These are phyloP conservation scores for Xylaria acuta DNA, from an alignment of 495 filamentous ascomycete species.

Conservation along the genomic window DNA sequence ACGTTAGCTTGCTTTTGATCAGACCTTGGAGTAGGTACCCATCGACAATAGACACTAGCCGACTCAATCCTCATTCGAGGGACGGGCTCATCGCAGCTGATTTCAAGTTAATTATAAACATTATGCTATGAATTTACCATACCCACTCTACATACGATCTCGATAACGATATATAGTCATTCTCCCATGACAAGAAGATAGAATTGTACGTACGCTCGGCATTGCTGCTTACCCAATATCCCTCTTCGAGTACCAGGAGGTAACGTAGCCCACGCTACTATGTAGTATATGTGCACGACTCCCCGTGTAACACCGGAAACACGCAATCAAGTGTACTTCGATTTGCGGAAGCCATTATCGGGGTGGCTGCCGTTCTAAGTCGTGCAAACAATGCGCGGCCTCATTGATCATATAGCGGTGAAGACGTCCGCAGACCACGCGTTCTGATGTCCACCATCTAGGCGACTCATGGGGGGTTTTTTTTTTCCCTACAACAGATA, in stretches of 20 bases:
- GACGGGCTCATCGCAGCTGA: not conserved
- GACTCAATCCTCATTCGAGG: not conserved
- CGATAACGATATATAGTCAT: not conserved
- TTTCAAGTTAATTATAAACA: not conserved
- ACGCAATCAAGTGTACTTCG: slow-evolving; percentile 17
- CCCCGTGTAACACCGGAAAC: slow-evolving; percentile 26
- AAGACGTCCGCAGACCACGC: not conserved
- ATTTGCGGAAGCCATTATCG: not conserved
- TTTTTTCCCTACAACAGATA: not conserved
- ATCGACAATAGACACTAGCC: not conserved
- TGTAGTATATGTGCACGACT: slow-evolving; percentile 14
- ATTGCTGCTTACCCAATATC: not conserved
- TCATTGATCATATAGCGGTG: slow-evolving; percentile 14
- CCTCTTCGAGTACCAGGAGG: not conserved
- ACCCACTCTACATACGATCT: not conserved
- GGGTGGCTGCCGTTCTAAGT: not conserved
- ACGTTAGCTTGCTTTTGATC: not conserved
- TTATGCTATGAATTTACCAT: not conserved
- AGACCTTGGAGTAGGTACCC: not conserved
- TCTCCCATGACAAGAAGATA: not conserved
- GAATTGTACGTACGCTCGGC: not conserved
- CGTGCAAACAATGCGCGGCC: slow-evolving; percentile 15
- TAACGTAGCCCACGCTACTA: not conserved
- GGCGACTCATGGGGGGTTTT: not conserved
- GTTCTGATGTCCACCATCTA: not conserved